Percentiles rank a stretch among this genome's conserved stretches.
These are phyloP conservation scores for Hibiscus syriacus DNA, from an alignment of 345 rosid species.

Conservation along the genomic window DNA sequence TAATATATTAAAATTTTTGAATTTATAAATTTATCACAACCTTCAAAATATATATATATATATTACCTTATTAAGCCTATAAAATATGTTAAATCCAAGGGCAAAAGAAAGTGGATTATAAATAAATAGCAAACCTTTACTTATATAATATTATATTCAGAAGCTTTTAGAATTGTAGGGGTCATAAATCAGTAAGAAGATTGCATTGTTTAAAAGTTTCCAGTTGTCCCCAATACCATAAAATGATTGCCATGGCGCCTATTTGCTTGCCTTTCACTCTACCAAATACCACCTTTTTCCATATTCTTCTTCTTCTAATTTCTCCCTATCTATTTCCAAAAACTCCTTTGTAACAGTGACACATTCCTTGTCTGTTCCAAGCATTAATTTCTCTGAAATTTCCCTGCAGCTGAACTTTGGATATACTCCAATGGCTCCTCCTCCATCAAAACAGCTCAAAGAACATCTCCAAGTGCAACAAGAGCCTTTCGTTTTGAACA, in stretches of 20 bases:
- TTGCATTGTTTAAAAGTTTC: constrained; percentile 2
- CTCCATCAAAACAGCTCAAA: constrained; percentile 16
- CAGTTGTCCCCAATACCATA: constrained; percentile 6
- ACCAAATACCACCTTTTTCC: constrained; percentile 11
- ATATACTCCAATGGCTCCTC: constrained; percentile 16
- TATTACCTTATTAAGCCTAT: no score
- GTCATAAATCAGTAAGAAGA: constrained; percentile 12
- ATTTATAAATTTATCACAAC: no score
- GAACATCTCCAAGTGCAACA: constrained; percentile 33
- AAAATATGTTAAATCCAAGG: no score
- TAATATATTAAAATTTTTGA: no score
- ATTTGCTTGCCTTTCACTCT: constrained; percentile 11
- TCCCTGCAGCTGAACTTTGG: no score
- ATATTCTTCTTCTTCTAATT: neutral
- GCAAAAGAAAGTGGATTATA: no score
- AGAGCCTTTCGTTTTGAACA: constrained; percentile 27
- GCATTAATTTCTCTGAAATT: neutral
- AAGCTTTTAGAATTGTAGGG: neutral
- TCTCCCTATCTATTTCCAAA: neutral
- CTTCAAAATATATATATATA: no score
- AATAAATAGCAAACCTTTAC: no score
- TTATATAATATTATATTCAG: neutral
- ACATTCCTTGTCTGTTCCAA: constrained; percentile 1
- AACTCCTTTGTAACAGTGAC: neutral
- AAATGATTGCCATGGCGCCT: constrained; percentile 13